A percentile compares a stretch with the other conserved stretches of the same genome.
Conservation (phyloP, 148 eudicot genomes). For the Persicaria tinctoria region DNA sequence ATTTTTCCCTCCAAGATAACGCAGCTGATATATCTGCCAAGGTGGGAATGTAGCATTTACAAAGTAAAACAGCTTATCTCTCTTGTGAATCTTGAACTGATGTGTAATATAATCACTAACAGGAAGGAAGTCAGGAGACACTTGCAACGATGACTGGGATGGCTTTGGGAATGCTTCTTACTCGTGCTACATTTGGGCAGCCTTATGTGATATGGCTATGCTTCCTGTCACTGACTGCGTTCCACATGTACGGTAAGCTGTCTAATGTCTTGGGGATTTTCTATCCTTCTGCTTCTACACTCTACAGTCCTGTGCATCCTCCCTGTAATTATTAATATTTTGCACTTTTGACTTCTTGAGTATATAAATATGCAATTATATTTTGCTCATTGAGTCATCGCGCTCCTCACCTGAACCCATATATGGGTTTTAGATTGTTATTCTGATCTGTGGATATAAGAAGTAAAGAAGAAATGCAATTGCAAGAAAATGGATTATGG, state of each 20-base stretch:
- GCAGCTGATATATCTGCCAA: conserved; percentile 99
- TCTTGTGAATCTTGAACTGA: background rate
- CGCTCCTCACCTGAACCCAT: too few species aligned
- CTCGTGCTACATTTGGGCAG: conserved; percentile 71
- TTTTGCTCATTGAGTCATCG: too few species aligned
- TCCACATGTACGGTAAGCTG: conserved; percentile 93
- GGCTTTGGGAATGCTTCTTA: conserved; percentile 96
- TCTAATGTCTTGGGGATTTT: conserved; percentile 4
- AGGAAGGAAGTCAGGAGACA: conserved; percentile 99
- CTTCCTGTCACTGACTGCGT: conserved; percentile 75
- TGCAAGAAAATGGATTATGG: background rate
- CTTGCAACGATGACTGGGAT: conserved; percentile 96
- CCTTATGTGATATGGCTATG: conserved; percentile 74
- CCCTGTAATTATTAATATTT: background rate
- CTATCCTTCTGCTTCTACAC: background rate
- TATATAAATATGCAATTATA: too few species aligned
- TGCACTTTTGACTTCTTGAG: too few species aligned
- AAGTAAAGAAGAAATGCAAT: too few species aligned
- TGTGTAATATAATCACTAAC: conserved; percentile 10
- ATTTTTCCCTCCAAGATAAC: conserved; percentile 93
- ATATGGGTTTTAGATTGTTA: too few species aligned
- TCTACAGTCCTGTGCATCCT: background rate
- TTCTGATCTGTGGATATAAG: too few species aligned
- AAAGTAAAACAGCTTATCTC: background rate
- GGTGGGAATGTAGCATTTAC: conserved; percentile 35